A percentile compares a stretch with the other conserved stretches of the same genome.
Conservation (phyloP, 1,139 yeast genomes). For the Tardiomyces digboiensis region DNA sequence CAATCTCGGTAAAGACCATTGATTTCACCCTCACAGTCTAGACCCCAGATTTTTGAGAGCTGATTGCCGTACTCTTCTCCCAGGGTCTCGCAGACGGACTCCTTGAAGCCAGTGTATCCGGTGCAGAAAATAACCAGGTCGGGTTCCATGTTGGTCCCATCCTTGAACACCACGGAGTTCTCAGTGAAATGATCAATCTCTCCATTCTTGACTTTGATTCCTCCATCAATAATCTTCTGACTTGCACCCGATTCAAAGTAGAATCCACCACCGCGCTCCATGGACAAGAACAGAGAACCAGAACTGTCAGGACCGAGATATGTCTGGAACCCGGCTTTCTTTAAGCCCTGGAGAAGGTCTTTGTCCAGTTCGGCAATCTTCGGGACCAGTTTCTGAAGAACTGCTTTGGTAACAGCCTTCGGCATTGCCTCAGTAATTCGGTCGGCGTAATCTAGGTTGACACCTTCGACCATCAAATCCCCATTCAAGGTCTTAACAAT, state of each 20-base stretch:
- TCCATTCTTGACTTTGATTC: slow-evolving; percentile 30
- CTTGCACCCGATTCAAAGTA: slow-evolving; percentile 38
- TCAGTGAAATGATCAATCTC: slow-evolving; percentile 28
- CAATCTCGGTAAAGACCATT: slow-evolving; percentile 10
- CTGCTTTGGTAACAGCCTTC: slow-evolving; percentile 22
- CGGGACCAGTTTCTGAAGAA: slow-evolving; percentile 28
- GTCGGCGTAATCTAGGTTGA: slow-evolving; percentile 32
- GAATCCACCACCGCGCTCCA: slow-evolving; percentile 37
- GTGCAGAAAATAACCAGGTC: slow-evolving; percentile 37
- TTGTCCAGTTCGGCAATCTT: slow-evolving; percentile 26
- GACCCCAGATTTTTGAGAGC: slow-evolving; percentile 18
- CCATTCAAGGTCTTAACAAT: slow-evolving; percentile 28
- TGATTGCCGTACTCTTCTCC: slow-evolving; percentile 24
- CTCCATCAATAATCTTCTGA: slow-evolving; percentile 30
- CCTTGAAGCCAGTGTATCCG: slow-evolving; percentile 36
- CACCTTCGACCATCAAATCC: slow-evolving; percentile 29
- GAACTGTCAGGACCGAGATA: slow-evolving; percentile 36
- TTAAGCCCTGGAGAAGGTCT: slow-evolving; percentile 25
- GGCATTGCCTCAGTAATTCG: slow-evolving; percentile 28
- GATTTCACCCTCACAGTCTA: slow-evolving; percentile 17
- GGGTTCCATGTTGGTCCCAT: slow-evolving; percentile 29
- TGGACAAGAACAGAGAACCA: slow-evolving; percentile 33
- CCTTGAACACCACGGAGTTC: slow-evolving; percentile 31
- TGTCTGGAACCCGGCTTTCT: slow-evolving; percentile 30
- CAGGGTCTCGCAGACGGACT: slow-evolving; percentile 30